Evolutionary conservation across 352 stramenopile genomes (phyloP).

Genomic region (Lagenidium sp.): DNA sequence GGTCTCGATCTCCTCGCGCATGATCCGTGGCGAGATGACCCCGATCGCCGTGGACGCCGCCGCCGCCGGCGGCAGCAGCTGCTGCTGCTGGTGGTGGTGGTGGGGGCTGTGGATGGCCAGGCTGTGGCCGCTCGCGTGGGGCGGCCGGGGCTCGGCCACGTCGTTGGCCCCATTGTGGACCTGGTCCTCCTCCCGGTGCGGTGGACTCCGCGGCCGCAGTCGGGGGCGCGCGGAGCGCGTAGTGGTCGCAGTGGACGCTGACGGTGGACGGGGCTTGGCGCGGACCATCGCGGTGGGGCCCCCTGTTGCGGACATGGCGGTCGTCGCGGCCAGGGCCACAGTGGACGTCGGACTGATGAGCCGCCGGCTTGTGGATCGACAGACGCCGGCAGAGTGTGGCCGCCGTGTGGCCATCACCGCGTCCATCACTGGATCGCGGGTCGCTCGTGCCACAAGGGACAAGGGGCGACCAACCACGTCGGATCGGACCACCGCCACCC

Average conservation of each 20-base stretch:
- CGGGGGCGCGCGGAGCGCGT: constrained; percentile 1
- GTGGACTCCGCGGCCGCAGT: background rate
- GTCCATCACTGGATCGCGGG: no score
- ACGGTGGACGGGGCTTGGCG: constrained; percentile 3
- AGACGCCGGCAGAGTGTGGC: background rate
- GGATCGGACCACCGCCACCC: no score
- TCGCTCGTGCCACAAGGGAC: no score
- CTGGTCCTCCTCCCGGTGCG: background rate
- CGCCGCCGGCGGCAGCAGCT: background rate
- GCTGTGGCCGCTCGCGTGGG: background rate
- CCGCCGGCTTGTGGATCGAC: background rate
- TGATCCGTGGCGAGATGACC: constrained; percentile 23
- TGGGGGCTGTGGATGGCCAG: constrained; percentile 2
- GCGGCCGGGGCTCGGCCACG: background rate
- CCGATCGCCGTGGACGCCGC: background rate
- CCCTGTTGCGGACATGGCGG: background rate
- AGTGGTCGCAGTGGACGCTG: constrained; percentile 1
- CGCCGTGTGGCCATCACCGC: no score
- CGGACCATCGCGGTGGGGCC: background rate
- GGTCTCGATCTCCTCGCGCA: constrained; percentile 47
- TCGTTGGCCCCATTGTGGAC: background rate
- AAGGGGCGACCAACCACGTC: no score
- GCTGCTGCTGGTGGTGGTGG: no score
- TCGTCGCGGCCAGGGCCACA: background rate
- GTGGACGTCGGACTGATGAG: background rate